These are phyloP conservation scores for Pisolithus sp. DNA, from an alignment of 768 basidiomycete genomes.

Conservation along the genomic window DNA sequence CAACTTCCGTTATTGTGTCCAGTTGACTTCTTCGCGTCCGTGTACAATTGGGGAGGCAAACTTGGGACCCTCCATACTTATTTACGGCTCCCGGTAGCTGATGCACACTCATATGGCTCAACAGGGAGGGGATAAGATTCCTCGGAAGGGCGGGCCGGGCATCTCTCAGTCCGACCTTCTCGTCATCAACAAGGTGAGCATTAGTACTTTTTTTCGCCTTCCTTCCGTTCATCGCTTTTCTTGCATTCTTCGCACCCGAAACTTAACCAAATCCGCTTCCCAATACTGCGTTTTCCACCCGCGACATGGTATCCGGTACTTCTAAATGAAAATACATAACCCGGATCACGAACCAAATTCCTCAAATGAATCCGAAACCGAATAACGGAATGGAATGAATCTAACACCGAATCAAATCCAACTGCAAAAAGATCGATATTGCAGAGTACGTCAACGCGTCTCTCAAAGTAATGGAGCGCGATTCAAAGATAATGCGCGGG, in stretches of 20 bases:
- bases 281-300: background rate
- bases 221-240: background rate
- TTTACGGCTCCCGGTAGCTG: background rate
- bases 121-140: constrained; percentile 96
- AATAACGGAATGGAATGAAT: background rate
- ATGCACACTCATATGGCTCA: background rate
- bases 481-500: constrained; percentile 90
- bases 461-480: constrained; percentile 89
- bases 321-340: background rate
- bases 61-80: no score
- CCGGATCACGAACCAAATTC: background rate
- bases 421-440: constrained; percentile 68
- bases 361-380: background rate
- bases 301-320: background rate
- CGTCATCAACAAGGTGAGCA: constrained; percentile 83
- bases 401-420: background rate
- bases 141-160: constrained; percentile 95
- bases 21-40: no score
- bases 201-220: background rate
- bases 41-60: no score
- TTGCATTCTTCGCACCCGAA: background rate
- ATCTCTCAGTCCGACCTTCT: constrained; percentile 94
- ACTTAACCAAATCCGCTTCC: background rate
- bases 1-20: no score
- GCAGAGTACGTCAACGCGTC: constrained; percentile 91